phyloP scores from a whole-genome alignment of 768 basidiomycete genomes.

The Cubamyces lactineus region DNA sequence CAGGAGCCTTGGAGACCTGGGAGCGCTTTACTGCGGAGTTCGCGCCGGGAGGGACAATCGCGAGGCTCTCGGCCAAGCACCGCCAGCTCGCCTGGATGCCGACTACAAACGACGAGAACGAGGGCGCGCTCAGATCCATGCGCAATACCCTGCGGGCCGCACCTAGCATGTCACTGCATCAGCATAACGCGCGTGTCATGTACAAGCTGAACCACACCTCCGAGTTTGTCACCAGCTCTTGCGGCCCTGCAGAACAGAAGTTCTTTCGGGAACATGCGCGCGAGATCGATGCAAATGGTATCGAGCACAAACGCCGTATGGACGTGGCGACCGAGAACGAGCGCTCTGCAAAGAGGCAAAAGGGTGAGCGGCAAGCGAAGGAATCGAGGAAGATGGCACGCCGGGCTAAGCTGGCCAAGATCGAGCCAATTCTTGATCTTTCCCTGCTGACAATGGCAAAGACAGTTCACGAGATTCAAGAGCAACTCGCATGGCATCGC shows the following conservation, averaged over 20 bases:
- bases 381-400: background rate
- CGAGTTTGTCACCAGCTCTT: background rate
- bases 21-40: slow-evolving; percentile 36
- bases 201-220: slow-evolving; percentile 1
- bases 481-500: background rate
- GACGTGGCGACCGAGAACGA: background rate
- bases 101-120: slow-evolving; percentile 36
- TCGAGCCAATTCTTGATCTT: background rate
- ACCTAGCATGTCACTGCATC: slow-evolving; percentile 9
- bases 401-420: background rate
- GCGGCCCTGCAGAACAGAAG: background rate
- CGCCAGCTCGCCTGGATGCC: slow-evolving; percentile 18
- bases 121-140: slow-evolving; percentile 30
- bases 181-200: slow-evolving; percentile 16
- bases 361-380: background rate
- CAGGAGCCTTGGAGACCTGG: slow-evolving; percentile 29
- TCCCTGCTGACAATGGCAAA: background rate
- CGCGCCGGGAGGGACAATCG: slow-evolving; percentile 25
- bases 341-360: background rate
- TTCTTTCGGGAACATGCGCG: background rate
- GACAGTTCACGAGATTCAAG: background rate
- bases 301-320: background rate
- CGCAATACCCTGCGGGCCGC: background rate
- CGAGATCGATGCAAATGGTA: background rate
- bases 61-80: background rate